Conservation (phyloP, 1,284 basidiomycete genomes). For the Ustilago trichophora region DNA sequence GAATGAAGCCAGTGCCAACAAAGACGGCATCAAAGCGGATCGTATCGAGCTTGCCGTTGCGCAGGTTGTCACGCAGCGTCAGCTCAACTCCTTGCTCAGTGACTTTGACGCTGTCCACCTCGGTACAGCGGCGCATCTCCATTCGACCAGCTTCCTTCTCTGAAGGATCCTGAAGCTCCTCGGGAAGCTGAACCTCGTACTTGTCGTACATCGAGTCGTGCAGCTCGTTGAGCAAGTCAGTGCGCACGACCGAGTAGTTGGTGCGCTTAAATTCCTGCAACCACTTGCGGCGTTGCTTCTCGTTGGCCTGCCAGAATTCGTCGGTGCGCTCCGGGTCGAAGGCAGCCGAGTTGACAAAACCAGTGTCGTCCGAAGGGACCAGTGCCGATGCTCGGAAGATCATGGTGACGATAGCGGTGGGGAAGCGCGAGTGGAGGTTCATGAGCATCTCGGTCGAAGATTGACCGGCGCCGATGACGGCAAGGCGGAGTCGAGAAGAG, state of each 20-base stretch:
- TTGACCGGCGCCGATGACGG: conserved; percentile 64
- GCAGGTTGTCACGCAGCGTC: conserved; percentile 33
- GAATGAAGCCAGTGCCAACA: conserved; percentile 61
- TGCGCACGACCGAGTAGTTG: conserved; percentile 64
- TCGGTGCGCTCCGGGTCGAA: conserved; percentile 64
- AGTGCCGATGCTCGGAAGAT: conserved; percentile 63
- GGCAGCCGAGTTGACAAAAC: conserved; percentile 63
- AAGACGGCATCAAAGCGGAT: conserved; percentile 60
- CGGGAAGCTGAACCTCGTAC: conserved; percentile 43
- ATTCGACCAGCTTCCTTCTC: conserved; percentile 40
- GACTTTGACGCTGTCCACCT: conserved; percentile 29
- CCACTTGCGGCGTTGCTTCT: conserved; percentile 53
- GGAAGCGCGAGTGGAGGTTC: conserved; percentile 61
- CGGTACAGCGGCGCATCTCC: conserved; percentile 43
- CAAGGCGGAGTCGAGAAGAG: conserved; percentile 50
- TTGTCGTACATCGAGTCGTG: conserved; percentile 63
- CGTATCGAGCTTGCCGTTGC: conserved; percentile 28
- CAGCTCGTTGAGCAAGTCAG: conserved; percentile 57
- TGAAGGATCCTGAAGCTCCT: conserved; percentile 54
- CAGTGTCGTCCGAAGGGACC: conserved; percentile 63
- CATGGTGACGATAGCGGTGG: conserved; percentile 58
- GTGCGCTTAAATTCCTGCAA: conserved; percentile 63
- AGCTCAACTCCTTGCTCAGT: conserved; percentile 31
- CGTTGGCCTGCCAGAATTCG: conserved; percentile 58
- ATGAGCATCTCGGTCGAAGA: conserved; percentile 62